A percentile compares a stretch with the other conserved stretches of the same genome.
Evolutionary conservation across 2,329 filamentous ascomycete species (phyloP).

Genomic region (Talaromyces amestolkiae): DNA sequence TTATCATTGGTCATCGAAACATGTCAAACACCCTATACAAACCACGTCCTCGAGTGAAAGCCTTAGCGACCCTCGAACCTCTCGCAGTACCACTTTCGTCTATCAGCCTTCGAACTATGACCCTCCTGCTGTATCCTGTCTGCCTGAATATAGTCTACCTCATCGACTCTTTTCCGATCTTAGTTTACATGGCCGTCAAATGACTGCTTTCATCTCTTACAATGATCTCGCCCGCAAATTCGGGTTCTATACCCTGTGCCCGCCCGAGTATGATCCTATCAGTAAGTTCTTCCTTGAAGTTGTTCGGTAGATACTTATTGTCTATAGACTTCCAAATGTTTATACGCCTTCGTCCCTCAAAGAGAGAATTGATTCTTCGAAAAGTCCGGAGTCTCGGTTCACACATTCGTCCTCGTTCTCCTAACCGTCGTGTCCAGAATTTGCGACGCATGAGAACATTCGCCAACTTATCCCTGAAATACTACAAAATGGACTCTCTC

Average conservation of each 20-base stretch:
- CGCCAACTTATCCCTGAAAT: conserved; percentile 30
- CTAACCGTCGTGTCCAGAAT: conserved; percentile 23
- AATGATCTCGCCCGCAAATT: conserved; percentile 30
- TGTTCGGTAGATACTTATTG: neutral
- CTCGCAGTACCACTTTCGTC: neutral
- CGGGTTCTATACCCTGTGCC: conserved; percentile 24
- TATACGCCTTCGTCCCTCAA: conserved; percentile 18
- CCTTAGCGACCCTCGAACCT: neutral
- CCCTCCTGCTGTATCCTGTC: conserved; percentile 22
- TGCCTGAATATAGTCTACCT: conserved; percentile 25
- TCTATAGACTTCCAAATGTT: conserved; percentile 11
- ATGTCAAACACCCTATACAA: conserved; percentile 25
- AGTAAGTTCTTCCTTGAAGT: conserved; percentile 12
- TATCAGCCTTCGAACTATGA: conserved; percentile 19
- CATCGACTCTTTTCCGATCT: conserved; percentile 25
- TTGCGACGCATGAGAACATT: conserved; percentile 43
- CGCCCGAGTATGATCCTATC: conserved; percentile 18
- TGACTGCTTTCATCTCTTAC: conserved; percentile 29
- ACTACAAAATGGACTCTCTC: conserved; percentile 33
- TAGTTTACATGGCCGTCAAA: conserved; percentile 27
- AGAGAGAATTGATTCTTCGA: conserved; percentile 26
- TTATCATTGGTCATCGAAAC: conserved; percentile 33
- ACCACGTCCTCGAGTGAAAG: conserved; percentile 19
- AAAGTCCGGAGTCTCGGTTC: conserved; percentile 39
- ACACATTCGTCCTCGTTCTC: conserved; percentile 27